These are phyloP conservation scores for Tuctoria greenei DNA, from an alignment of 176 grass and related monocot species.

Conservation along the genomic window DNA sequence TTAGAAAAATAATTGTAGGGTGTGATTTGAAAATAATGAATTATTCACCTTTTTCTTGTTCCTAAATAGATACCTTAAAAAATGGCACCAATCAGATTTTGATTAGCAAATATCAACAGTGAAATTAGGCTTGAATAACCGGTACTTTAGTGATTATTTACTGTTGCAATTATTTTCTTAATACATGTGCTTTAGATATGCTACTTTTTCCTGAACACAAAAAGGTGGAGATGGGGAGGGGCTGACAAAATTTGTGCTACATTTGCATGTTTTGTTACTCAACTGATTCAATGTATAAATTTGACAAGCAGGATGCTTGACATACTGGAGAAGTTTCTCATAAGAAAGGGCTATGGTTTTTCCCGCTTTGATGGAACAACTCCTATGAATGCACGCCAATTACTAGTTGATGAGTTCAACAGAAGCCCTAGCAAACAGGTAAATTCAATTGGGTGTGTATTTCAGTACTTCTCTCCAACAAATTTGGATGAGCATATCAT, in stretches of 20 bases:
- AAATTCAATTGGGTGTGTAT: conserved; percentile 21
- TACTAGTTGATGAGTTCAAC: conserved; percentile 91
- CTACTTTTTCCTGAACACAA: conserved; percentile 9
- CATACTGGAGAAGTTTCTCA: conserved; percentile 97
- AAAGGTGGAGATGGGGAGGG: not conserved
- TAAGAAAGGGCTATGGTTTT: conserved; percentile 98
- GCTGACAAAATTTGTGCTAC: not conserved
- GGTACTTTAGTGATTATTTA: conserved; percentile 1
- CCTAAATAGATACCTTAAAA: not conserved
- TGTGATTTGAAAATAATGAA: not conserved
- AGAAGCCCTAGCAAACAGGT: conserved; percentile 97
- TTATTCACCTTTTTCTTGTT: not conserved
- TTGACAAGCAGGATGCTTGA: conserved; percentile 84
- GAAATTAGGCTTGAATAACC: not conserved
- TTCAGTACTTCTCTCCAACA: conserved; percentile 15
- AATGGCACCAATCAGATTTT: not conserved
- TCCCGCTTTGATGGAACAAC: conserved; percentile 95
- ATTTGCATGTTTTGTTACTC: conserved; percentile 34
- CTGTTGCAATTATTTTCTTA: conserved; percentile 14
- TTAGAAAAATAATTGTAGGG: conserved; percentile 11
- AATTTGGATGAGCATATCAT: conserved; percentile 4
- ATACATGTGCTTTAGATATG: conserved; percentile 32
- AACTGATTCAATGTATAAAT: conserved; percentile 26
- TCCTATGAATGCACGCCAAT: conserved; percentile 85
- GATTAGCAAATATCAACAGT: not conserved